A percentile compares a stretch with the other conserved stretches of the same genome.
Conservation (phyloP, 2,329 filamentous ascomycete genomes). For the Fusarium sp. region DNA sequence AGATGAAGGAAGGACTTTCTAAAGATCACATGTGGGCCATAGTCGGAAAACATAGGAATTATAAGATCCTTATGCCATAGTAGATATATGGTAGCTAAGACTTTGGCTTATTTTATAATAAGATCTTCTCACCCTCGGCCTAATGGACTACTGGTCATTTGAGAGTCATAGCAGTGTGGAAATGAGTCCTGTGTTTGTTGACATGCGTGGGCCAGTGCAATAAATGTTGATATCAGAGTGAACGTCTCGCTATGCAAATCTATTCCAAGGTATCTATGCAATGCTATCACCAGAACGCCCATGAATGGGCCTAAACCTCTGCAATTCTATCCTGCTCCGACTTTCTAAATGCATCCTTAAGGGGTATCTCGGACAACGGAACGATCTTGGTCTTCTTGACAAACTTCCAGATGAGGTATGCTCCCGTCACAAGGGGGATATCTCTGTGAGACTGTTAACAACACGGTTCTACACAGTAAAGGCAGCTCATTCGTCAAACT, state of each 20-base stretch:
- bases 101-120: no score
- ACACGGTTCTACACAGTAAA: accelerated
- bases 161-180: no score
- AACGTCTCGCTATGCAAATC: not conserved
- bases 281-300: not conserved
- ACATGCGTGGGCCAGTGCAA: no score
- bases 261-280: not conserved
- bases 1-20: no score
- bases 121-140: no score
- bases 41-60: no score
- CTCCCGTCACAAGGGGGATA: constrained; percentile 70
- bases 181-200: no score
- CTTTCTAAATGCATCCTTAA: constrained; percentile 63
- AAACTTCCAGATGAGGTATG: constrained; percentile 77
- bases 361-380: constrained; percentile 65
- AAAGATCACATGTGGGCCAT: no score
- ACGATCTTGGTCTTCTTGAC: constrained; percentile 73
- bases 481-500: constrained; percentile 47
- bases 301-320: not conserved
- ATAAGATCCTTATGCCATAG: no score
- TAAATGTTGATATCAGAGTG: not conserved
- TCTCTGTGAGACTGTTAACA: constrained; percentile 60
- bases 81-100: no score
- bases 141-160: no score
- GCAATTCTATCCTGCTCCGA: constrained; percentile 29